Evolutionary conservation across 768 basidiomycete genomes (phyloP), one percentile per base, ranked within the genome.

Genomic region (Russula emetica): DNA sequence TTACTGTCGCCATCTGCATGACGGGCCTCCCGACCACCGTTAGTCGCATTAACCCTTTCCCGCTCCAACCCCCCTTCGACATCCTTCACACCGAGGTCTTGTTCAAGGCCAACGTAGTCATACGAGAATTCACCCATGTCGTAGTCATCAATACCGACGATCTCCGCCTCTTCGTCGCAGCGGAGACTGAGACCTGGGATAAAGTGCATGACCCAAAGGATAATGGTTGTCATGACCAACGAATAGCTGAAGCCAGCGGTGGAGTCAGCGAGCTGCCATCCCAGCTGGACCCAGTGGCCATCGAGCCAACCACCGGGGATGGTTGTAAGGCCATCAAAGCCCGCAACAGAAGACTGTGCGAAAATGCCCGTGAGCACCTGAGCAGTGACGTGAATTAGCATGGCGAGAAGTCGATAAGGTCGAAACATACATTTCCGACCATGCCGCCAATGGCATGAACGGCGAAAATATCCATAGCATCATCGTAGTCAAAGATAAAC

Each of bases 81-180:
- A 34, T 64, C 59, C 32, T 40, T 57, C 22, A 62, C 52, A 57
- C 68, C 68, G 20, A 69, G 68, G 38, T 69, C 68, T 58, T 58
- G 58, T 49, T 69, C 90, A 55, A 91, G 72, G 13, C 86, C 88
- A 36, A 93, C 90, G 66, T 91, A 94, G 74, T 94, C 90, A 70
- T 92, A 92, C 2, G 90, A 87, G 66, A 85, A 93, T 76, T 95
- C 93, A 67, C 92, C 94, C 82, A 93, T 86, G 77, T 94, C 88
- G 1, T 85, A 81, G 70, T 92, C 88, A 73, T 96, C 94, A 64
- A 94, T 84, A 54, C 82, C 81, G 62, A 67, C 66, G 49, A 69
- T 67, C 57, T 69, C 68, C 24, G 68, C 67, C 40, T 71, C 71
- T 51, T 69, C 66, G 34, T 60, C 24, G 16, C 63, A 57, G 52